Evolutionary conservation across 1,284 basidiomycete species (phyloP).

Genomic region (Malassezia equina): DNA sequence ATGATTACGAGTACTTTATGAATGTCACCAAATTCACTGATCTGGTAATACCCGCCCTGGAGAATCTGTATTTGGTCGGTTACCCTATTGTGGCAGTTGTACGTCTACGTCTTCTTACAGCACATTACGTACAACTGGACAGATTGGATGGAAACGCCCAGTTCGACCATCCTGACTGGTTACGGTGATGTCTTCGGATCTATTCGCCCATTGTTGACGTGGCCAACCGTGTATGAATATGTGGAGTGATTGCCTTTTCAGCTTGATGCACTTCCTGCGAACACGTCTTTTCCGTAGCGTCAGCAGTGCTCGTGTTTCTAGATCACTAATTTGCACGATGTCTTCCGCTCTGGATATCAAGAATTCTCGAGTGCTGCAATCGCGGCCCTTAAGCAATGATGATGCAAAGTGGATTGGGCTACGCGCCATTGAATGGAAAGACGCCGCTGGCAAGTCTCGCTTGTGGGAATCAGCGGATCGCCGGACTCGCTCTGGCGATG

Average conservation of each 20-base stretch:
- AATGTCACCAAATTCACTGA: neutral
- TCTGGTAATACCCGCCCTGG: neutral
- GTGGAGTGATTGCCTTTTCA: neutral
- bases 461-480: slow-evolving; percentile 45
- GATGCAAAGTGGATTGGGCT: slow-evolving; percentile 45
- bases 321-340: neutral
- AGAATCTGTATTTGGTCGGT: slow-evolving; percentile 10
- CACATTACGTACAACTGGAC: slow-evolving; percentile 10
- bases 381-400: slow-evolving; percentile 22
- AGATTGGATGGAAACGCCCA: slow-evolving; percentile 1
- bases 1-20: slow-evolving; percentile 5
- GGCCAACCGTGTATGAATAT: no score
- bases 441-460: slow-evolving; percentile 37
- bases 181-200: slow-evolving; percentile 16
- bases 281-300: neutral
- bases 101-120: neutral
- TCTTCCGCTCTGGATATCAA: neutral
- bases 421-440: slow-evolving; percentile 39
- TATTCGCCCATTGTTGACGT: no score
- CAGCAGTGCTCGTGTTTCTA: neutral
- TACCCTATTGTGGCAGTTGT: slow-evolving; percentile 5
- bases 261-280: neutral
- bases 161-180: neutral
- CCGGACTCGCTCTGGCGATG: slow-evolving; percentile 40
- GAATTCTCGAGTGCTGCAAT: neutral